These are phyloP conservation scores for Pseudocercospora musae DNA, from an alignment of 2,329 filamentous ascomycete genomes.

Conservation along the genomic window DNA sequence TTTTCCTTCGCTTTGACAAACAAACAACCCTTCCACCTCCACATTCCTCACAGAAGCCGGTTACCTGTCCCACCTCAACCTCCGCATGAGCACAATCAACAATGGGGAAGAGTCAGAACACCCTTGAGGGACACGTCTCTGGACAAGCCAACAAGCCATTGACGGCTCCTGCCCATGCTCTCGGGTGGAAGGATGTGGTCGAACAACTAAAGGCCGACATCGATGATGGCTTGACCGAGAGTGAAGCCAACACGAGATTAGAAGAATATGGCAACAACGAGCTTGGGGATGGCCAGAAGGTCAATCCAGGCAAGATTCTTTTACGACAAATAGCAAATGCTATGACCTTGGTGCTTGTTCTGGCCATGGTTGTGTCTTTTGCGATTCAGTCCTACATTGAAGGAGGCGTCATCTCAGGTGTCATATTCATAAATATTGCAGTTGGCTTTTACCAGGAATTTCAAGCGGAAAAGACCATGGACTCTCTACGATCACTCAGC, in stretches of 20 bases:
- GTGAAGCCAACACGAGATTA: conserved; percentile 58
- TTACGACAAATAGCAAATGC: conserved; percentile 72
- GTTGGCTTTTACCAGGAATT: conserved; percentile 49
- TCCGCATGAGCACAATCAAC: conserved; percentile 5
- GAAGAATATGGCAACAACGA: conserved; percentile 65
- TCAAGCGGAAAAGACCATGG: conserved; percentile 50
- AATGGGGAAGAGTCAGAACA: conserved; percentile 19
- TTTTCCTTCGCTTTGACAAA: conserved; percentile 7
- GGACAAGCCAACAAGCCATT: conserved; percentile 49
- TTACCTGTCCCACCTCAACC: not conserved
- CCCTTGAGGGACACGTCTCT: conserved; percentile 28
- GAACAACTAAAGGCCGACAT: conserved; percentile 60
- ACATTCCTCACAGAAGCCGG: conserved; percentile 9
- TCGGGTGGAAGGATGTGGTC: conserved; percentile 53
- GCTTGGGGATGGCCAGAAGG: conserved; percentile 64
- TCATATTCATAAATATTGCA: conserved; percentile 46
- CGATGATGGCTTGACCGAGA: conserved; percentile 63
- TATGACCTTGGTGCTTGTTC: conserved; percentile 64
- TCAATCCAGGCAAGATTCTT: conserved; percentile 69
- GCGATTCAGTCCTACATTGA: conserved; percentile 48
- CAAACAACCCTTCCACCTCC: not conserved
- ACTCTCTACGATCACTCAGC: conserved; percentile 45
- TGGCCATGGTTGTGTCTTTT: conserved; percentile 49
- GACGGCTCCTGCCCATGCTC: conserved; percentile 60
- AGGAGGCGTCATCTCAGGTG: conserved; percentile 46